These are phyloP conservation scores for Arabidopsis lyrata DNA, from an alignment of 441 rosid genomes.

Conservation along the genomic window DNA sequence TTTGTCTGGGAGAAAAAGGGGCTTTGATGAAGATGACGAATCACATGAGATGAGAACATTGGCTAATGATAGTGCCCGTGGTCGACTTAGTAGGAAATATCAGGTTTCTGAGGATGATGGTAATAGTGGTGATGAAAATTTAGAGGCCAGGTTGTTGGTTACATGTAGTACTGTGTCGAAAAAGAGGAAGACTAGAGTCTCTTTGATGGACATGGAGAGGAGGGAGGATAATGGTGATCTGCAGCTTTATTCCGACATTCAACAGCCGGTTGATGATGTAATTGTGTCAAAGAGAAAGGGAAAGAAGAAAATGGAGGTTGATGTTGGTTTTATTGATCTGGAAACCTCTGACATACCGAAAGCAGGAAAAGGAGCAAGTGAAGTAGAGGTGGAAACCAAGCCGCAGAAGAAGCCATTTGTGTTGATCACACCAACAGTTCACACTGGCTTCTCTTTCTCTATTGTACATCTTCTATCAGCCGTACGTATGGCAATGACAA, in stretches of 20 bases:
- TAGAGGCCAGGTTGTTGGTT: constrained; percentile 59
- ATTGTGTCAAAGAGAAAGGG: constrained; percentile 69
- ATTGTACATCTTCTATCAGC: constrained; percentile 97
- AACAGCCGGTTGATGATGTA: constrained; percentile 58
- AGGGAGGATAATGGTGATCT: constrained; percentile 55
- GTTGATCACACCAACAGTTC: constrained; percentile 94
- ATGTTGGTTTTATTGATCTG: constrained; percentile 55
- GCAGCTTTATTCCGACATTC: constrained; percentile 49
- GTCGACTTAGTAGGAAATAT: constrained; percentile 64
- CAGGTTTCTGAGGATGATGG: constrained; percentile 52
- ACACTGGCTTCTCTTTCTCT: constrained; percentile 94
- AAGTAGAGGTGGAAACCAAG: constrained; percentile 74
- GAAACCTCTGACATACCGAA: constrained; percentile 64
- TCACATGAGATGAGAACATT: constrained; percentile 48
- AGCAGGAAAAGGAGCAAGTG: constrained; percentile 55
- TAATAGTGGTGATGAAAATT: constrained; percentile 58
- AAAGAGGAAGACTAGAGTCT: constrained; percentile 80
- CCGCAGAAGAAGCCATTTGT: constrained; percentile 87
- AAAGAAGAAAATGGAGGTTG: constrained; percentile 73
- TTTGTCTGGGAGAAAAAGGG: constrained; percentile 63
- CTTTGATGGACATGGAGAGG: constrained; percentile 54
- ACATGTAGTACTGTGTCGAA: constrained; percentile 58
- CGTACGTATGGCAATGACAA: constrained; percentile 88
- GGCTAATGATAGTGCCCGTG: constrained; percentile 53
- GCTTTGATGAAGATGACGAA: constrained; percentile 64